Conservation (phyloP, 208 protist genomes). For the Acanthamoeba healyi region DNA sequence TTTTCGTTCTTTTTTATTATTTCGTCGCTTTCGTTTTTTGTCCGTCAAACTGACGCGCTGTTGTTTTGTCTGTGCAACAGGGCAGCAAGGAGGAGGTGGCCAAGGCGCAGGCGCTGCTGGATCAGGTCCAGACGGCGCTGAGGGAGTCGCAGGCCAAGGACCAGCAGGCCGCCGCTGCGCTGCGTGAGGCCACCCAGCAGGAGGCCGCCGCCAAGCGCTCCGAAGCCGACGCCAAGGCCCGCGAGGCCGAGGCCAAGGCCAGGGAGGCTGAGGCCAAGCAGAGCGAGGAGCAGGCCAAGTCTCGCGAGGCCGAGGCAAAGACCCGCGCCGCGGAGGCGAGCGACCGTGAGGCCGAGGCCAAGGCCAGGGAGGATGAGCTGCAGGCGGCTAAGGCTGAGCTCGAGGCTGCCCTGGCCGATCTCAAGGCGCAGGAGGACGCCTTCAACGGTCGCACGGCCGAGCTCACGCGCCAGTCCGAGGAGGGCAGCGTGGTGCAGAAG, state of each 20-base stretch:
- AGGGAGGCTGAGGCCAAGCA: conserved; percentile 14
- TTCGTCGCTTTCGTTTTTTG: not conserved
- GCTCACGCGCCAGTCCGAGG: conserved; percentile 37
- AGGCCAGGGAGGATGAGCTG: conserved; percentile 67
- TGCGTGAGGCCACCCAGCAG: not conserved
- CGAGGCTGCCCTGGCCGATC: conserved; percentile 61
- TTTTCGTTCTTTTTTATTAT: not conserved
- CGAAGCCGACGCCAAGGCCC: conserved; percentile 52
- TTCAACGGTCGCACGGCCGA: conserved; percentile 49
- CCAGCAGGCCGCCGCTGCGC: not conserved
- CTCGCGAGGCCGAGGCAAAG: conserved; percentile 32
- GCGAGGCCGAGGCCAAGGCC: not conserved
- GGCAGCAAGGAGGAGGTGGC: conserved; percentile 75
- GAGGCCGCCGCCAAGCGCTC: conserved; percentile 6
- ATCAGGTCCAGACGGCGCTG: conserved; percentile 12
- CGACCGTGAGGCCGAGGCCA: conserved; percentile 35
- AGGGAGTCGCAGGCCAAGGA: conserved; percentile 48
- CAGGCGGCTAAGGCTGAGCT: conserved; percentile 71
- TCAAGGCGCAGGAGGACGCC: conserved; percentile 77
- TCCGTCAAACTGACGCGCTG: not conserved
- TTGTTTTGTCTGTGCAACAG: not conserved
- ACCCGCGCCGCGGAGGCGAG: not conserved
- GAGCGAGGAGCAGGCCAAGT: conserved; percentile 12
- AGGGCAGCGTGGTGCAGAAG: conserved; percentile 70
- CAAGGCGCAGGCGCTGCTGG: conserved; percentile 58